These are phyloP conservation scores for Cymodocea nodosa DNA, from an alignment of 116 monocot species.

Conservation along the genomic window DNA sequence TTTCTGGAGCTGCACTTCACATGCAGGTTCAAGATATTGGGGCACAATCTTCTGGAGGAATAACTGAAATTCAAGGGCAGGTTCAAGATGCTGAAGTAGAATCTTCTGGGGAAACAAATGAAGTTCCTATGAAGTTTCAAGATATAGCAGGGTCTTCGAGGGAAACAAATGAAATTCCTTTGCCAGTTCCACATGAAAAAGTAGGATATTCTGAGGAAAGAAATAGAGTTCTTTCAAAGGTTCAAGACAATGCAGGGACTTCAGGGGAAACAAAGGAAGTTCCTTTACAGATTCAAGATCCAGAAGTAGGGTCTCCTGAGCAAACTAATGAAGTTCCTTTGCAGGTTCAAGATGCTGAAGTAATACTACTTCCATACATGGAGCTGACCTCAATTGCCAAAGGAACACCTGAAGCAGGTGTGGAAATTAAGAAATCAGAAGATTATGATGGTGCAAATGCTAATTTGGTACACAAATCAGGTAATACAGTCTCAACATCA, in stretches of 20 bases:
- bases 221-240: background rate
- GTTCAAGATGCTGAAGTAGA: background rate
- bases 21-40: background rate
- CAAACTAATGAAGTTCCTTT: conserved; percentile 6
- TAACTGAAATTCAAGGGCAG: background rate
- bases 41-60: conserved; percentile 12
- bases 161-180: background rate
- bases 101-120: conserved; percentile 12
- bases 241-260: background rate
- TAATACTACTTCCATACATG: conserved; percentile 27
- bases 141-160: conserved; percentile 3
- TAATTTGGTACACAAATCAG: conserved; percentile 6
- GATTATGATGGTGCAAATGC: conserved; percentile 8
- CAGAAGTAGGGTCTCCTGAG: conserved; percentile 12
- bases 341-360: background rate
- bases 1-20: background rate
- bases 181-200: background rate
- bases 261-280: conserved; percentile 8
- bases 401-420: conserved; percentile 5
- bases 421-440: conserved; percentile 10
- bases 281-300: background rate
- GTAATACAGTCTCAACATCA: conserved; percentile 5
- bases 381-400: conserved; percentile 11
- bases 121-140: background rate
- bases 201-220: conserved; percentile 9